These are phyloP conservation scores for Penicillium samsonianum DNA, from an alignment of 495 filamentous ascomycete genomes.

Conservation along the genomic window DNA sequence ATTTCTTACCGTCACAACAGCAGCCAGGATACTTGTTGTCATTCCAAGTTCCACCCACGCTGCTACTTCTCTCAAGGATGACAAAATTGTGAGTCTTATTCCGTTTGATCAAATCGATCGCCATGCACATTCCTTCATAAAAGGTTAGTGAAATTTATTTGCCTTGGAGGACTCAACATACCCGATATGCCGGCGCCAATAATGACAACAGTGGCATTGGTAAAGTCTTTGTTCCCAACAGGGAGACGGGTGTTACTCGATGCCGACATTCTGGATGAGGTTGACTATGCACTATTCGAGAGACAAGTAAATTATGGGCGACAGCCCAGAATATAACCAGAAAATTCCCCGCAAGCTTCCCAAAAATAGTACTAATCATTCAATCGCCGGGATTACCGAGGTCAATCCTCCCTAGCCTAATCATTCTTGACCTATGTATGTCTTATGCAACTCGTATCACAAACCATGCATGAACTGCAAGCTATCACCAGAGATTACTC, in stretches of 20 bases:
- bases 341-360: background rate
- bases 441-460: background rate
- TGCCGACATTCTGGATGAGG: conserved; percentile 11
- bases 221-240: conserved; percentile 35
- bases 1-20: conserved; percentile 51
- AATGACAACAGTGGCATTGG: conserved; percentile 53
- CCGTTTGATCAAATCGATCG: conserved; percentile 56
- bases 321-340: background rate
- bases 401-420: too few relatives aligned
- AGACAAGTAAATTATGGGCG: background rate
- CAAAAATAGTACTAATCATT: background rate
- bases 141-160: background rate
- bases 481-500: too few relatives aligned
- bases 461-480: background rate
- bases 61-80: conserved; percentile 55
- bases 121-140: conserved; percentile 52
- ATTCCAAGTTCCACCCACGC: conserved; percentile 58
- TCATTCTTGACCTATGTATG: background rate
- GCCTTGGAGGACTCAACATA: conserved; percentile 1
- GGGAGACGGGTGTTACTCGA: conserved; percentile 21
- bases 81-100: conserved; percentile 57
- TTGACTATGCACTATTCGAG: background rate
- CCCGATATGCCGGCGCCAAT: conserved; percentile 55
- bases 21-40: conserved; percentile 57
- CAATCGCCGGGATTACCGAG: background rate